Evolutionary conservation across 129 eudicot genomes (phyloP), one percentile per base, ranked within the genome.

Genomic region (Helianthus tuberosus): DNA sequence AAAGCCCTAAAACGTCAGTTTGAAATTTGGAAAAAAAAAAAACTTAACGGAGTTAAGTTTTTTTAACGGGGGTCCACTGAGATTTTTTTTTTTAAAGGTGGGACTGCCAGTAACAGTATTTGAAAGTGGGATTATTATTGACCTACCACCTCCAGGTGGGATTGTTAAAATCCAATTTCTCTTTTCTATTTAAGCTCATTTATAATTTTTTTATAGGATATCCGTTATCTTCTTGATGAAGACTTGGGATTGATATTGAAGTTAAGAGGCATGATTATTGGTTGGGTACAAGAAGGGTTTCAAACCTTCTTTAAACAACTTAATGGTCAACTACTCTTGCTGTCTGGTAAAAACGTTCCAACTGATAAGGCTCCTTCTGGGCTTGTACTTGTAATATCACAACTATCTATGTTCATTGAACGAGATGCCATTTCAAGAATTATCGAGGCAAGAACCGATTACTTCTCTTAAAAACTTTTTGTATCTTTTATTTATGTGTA

Each of bases 241-340:
- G 75, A 84, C 66, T 73, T 84, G 77, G 91, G 84, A 46, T 82
- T 94, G 68, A 79, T 94, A 59, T 50, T 76, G 29, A 86, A 89
- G 81, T 71, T 94, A 85, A 86, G 89, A 83, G 89, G 68, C 64
- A 69, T 62, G 62, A 71, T 87, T 69, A 75, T 88, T 70, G 88
- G 88, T 77, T 90, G 93, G 97, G 96, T 94, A 39, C 96, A 88
- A 72, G 98, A 88, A 81, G 98, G 98, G 69, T 94, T 94, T 78
- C 93, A 90, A 74, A 73, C 80, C 68, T 94, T 94, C 78, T 94
- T 86, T 58, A 75, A 64, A 46, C 80, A 87, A 71, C 97, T 94
- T 68, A 62, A 88, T 79, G 79, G 76, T 46, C 84, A 59, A 72
- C 86, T 94, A 73, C 85, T 84, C 66, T 81, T 81, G 68, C 96